These are phyloP conservation scores for Apiospora marii DNA, from an alignment of 2,329 filamentous ascomycete species.

Conservation along the genomic window DNA sequence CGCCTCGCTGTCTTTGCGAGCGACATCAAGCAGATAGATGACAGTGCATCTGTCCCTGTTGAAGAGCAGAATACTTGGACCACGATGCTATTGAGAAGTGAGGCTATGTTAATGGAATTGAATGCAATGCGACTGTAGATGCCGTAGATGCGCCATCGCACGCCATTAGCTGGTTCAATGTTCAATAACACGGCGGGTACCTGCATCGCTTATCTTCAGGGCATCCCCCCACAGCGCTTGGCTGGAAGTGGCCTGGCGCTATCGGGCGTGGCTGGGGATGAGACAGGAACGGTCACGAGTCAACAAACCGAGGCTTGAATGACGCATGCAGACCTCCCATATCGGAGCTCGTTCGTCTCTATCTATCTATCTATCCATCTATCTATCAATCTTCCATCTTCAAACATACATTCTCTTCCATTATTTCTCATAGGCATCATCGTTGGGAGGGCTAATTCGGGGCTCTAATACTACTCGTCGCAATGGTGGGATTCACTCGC, in stretches of 20 bases:
- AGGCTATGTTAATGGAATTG: neutral
- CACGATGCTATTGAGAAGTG: too few species aligned
- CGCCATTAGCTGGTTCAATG: neutral
- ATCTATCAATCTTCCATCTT: neutral
- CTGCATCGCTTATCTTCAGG: conserved; percentile 22
- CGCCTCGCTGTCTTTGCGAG: neutral
- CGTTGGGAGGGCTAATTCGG: neutral
- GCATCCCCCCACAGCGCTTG: conserved; percentile 12
- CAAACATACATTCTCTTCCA: neutral
- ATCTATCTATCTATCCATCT: neutral
- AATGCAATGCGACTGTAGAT: conserved; percentile 5
- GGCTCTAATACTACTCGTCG: neutral
- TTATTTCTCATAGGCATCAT: neutral
- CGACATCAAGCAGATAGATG: neutral
- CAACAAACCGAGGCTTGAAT: conserved; percentile 9
- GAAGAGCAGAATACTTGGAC: too few species aligned
- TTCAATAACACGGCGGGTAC: conserved; percentile 8
- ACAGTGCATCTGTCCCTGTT: too few species aligned
- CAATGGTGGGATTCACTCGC: conserved; percentile 23
- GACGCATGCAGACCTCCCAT: neutral
- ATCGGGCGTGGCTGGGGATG: conserved; percentile 23
- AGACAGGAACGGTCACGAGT: conserved; percentile 13
- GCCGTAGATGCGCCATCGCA: neutral
- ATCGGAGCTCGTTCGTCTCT: neutral
- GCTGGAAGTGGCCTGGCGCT: conserved; percentile 4